Evolutionary conservation across 257 asterid genomes (phyloP), one percentile per base, ranked within the genome.

Genomic region (Haberlea rhodopensis): DNA sequence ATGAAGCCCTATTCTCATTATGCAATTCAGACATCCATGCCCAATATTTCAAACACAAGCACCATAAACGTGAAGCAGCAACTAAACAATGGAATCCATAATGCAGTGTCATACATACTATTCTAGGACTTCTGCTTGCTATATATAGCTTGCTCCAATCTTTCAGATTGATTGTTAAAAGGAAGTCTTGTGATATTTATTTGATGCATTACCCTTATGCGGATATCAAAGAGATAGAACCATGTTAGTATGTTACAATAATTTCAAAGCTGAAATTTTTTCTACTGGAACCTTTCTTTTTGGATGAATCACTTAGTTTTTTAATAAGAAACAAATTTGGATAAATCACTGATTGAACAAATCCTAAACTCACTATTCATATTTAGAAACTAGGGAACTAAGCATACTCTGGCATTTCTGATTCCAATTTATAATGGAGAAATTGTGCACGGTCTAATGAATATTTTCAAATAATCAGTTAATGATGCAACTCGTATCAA

Each of bases 201-300:
- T 54, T 48, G 43, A 62, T 53, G 24, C 70, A 22, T 34, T 34
- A 57, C 46, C 28, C 21, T 43, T 16, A 13, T 5, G 1, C 22
- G 55, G 34, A 22, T 24, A 53, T 37, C 29, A n/a, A 56, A 66
- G 58, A 71, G 20, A 49, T 31, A 11, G 48, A 65, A n/a, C n/a
- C n/a, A n/a, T n/a, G n/a, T n/a, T n/a, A 45, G 46, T 22, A 10
- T 63, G 52, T 27, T 13, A 28, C 21, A 51, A 21, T 19, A 62
- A 55, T 46, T 46, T 23, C 53, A 23, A 10, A 59, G 23, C 27
- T 32, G 20, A n/a, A 57, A 6, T 62, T 24, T 32, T 24, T 23
- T 55, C 49, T 27, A 20, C 32, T 16, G 56, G 11, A 57, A 43
- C 49, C 54, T 34, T 61, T 51, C 60, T 37, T 32, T 34, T 25